A percentile compares a stretch with the other conserved stretches of the same genome.
Evolutionary conservation across 331 rosid genomes (phyloP).

Genomic region (Prunus yedoensis): DNA sequence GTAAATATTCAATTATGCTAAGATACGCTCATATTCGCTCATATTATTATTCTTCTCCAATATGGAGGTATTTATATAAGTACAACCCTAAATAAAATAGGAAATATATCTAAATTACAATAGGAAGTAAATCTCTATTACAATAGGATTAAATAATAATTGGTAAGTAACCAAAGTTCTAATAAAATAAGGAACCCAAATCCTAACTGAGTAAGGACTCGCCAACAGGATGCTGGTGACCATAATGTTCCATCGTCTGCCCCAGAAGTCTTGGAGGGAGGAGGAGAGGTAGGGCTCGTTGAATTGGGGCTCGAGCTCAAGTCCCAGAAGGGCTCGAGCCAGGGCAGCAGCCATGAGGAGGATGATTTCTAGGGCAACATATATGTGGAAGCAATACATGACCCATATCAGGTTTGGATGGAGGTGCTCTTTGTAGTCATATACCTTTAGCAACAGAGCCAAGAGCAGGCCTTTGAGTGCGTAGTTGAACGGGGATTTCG

Average conservation of each 20-base stretch:
- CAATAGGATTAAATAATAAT: too few relatives aligned
- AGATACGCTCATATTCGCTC: too few relatives aligned
- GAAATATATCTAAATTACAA: too few relatives aligned
- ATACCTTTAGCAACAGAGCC: not conserved
- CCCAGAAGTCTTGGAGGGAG: conserved; percentile 80
- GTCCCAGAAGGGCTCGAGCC: conserved; percentile 24
- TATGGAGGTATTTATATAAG: too few relatives aligned
- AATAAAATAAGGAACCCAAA: too few relatives aligned
- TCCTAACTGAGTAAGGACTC: too few relatives aligned
- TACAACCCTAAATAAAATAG: too few relatives aligned
- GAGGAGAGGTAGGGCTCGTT: conserved; percentile 55
- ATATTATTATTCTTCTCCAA: too few relatives aligned
- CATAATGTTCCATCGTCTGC: conserved; percentile 65
- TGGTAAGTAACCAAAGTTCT: too few relatives aligned
- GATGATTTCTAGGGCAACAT: conserved; percentile 44
- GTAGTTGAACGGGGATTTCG: conserved; percentile 21
- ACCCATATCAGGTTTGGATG: conserved; percentile 32
- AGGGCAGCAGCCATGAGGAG: conserved; percentile 24
- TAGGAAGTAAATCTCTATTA: too few relatives aligned
- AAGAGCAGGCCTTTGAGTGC: conserved; percentile 29
- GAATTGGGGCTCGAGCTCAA: conserved; percentile 66
- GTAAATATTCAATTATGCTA: too few relatives aligned
- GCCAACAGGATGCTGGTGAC: conserved; percentile 32
- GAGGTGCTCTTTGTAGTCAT: conserved; percentile 18
- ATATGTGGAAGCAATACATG: conserved; percentile 55